A percentile compares a stretch with the other conserved stretches of the same genome.
These are phyloP conservation scores for Phytopythium montanum DNA, from an alignment of 352 stramenopile species.

Conservation along the genomic window DNA sequence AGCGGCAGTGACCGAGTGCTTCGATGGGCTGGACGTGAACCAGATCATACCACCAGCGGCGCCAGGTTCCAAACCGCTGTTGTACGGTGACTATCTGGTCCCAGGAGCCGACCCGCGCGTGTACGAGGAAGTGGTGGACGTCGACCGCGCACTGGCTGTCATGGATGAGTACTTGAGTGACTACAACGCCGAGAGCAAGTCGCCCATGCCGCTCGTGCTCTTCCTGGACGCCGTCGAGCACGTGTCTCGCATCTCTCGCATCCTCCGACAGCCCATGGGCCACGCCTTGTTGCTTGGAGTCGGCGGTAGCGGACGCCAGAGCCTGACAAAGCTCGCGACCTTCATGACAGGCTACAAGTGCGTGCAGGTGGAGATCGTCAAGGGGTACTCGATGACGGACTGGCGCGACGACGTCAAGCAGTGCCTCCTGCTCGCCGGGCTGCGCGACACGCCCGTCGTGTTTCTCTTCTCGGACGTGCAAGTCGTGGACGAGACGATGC, in stretches of 20 bases:
- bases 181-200: constrained; percentile 86
- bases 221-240: constrained; percentile 90
- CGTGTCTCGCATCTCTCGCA: constrained; percentile 75
- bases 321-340: constrained; percentile 84
- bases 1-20: constrained; percentile 66
- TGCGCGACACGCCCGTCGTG: constrained; percentile 91
- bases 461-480: constrained; percentile 96
- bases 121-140: constrained; percentile 90
- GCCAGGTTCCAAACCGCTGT: constrained; percentile 24
- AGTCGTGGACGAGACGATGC: constrained; percentile 94
- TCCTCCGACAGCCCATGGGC: constrained; percentile 83
- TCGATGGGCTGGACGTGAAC: constrained; percentile 20
- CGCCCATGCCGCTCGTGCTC: constrained; percentile 87
- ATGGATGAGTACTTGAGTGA: constrained; percentile 87
- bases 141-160: constrained; percentile 75
- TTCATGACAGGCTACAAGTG: constrained; percentile 93
- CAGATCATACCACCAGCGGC: not conserved
- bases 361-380: constrained; percentile 94
- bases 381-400: constrained; percentile 91
- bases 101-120: constrained; percentile 87
- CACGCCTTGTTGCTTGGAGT: constrained; percentile 93
- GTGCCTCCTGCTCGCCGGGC: constrained; percentile 87
- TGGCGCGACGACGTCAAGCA: constrained; percentile 95
- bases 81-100: constrained; percentile 94
- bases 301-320: constrained; percentile 90